Base-by-base conservation (phyloP, 345 rosid species). In the Gossypioides kirkii region DNA sequence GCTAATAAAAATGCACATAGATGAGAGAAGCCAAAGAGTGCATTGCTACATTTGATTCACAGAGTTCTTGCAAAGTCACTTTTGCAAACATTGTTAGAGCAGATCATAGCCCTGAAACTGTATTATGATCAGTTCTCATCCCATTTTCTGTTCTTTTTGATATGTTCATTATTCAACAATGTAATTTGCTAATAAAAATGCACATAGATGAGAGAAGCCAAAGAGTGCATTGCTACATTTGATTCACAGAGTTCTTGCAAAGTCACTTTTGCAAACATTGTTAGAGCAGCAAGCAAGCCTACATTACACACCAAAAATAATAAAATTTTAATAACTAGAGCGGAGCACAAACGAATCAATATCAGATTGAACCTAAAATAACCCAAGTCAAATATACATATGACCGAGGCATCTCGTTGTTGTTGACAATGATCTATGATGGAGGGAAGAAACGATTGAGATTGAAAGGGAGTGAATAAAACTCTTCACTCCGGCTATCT, bases 391-490 rank as follows among this genome's bases (percentile, higher is more conserved):
- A 46, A 49, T 49, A 49, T 49, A 28, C 72, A 49, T 26, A 49
- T 10, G 72, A 50, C n/a, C 0, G 10, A 62, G 12, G 72, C 71
- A 66, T 73, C 69, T 49, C 52, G 52, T 55, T 54, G 18, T 22
- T 45, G 2, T n/a, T 52, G 3, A 45, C 41, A 65, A 25, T 43
- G 56, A 73, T 74, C 88, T 81, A 88, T 6, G 98, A 90, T 18
- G 99, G 98, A 14, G 99, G 98, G 84, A 95, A 95, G 89, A 88
- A 92, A 32, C 98, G 94, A 85, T 92, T 87, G 16, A 95, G 90
- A 81, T 92, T 95, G 84, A 96, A 96, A 8, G 96, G 98, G 64
- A 96, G 99, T 6, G 97, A 86, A 82, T 96, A 96, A 79, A 96
- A 96, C 74, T 96, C 98, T 42, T 92, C 97, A 69, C 90, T 96